These are phyloP conservation scores for Mucor mucedo DNA, from an alignment of 371 early-diverging fungal species.

Conservation along the genomic window DNA sequence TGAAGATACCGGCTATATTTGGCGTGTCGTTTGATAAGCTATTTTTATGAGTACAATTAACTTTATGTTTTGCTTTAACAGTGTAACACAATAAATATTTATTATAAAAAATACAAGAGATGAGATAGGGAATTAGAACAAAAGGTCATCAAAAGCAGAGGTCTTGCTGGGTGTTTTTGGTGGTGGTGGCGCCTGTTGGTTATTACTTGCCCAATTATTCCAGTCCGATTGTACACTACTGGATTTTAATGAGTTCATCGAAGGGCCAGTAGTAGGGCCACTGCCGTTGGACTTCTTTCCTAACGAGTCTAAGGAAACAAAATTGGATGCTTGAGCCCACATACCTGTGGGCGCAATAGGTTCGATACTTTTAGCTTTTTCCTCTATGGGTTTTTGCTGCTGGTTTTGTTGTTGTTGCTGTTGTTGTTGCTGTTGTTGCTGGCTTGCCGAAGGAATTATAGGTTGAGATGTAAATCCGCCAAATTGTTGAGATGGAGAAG, in stretches of 20 bases:
- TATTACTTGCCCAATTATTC: conserved; percentile 46
- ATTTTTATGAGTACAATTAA: too few relatives aligned
- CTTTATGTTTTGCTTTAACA: too few relatives aligned
- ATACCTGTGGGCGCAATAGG: conserved; percentile 35
- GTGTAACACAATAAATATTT: conserved; percentile 65
- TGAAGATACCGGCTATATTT: too few relatives aligned
- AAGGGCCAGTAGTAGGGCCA: conserved; percentile 50
- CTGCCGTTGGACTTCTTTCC: conserved; percentile 47
- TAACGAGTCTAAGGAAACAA: conserved; percentile 63
- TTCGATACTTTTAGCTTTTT: not conserved
- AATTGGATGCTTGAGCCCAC: conserved; percentile 63
- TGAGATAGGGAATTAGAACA: conserved; percentile 21
- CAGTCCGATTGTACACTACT: conserved; percentile 46
- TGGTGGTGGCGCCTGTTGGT: conserved; percentile 7
- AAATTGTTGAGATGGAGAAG: conserved; percentile 8
- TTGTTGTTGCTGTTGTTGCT: conserved; percentile 20
- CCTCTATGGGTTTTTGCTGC: too few relatives aligned
- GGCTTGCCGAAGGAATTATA: conserved; percentile 21
- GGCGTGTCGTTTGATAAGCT: too few relatives aligned
- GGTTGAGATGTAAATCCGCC: conserved; percentile 4
- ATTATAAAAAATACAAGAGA: not conserved
- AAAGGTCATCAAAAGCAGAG: conserved; percentile 50
- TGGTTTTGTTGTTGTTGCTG: conserved; percentile 16
- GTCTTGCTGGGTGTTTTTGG: conserved; percentile 22
- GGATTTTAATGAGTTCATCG: conserved; percentile 64